Evolutionary conservation across 768 basidiomycete genomes (phyloP).

Genomic region (Podaxis carcinomalis): DNA sequence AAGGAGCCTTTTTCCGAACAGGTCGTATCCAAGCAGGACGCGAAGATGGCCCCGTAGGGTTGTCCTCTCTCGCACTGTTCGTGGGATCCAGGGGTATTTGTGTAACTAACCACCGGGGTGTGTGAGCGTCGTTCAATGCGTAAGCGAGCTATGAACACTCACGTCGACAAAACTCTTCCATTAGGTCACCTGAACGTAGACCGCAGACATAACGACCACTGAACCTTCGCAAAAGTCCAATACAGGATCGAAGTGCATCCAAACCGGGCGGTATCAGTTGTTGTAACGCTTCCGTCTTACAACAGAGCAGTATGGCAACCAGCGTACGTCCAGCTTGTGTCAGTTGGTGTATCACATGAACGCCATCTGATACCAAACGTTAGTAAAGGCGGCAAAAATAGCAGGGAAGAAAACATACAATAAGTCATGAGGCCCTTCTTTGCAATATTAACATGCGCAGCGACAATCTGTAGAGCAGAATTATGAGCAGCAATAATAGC

Average conservation of each 20-base stretch:
- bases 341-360: constrained; percentile 93
- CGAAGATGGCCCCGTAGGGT: constrained; percentile 32
- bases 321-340: constrained; percentile 92
- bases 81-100: constrained; percentile 78
- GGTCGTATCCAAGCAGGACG: constrained; percentile 89
- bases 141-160: constrained; percentile 18
- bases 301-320: constrained; percentile 82
- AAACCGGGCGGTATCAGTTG: constrained; percentile 77
- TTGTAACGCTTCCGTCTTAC: constrained; percentile 74
- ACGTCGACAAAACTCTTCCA: constrained; percentile 94
- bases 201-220: constrained; percentile 92
- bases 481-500: constrained; percentile 74
- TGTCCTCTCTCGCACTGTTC: constrained; percentile 39
- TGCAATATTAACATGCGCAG: constrained; percentile 80
- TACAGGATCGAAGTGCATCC: constrained; percentile 83
- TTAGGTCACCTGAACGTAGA: constrained; percentile 83
- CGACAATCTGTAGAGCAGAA: constrained; percentile 78
- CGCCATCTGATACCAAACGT: constrained; percentile 58
- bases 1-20: constrained; percentile 71
- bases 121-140: background rate
- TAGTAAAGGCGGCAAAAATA: constrained; percentile 7
- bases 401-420: constrained; percentile 50
- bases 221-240: constrained; percentile 82
- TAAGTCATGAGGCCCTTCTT: constrained; percentile 92
- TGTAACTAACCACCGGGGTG: constrained; percentile 45